A percentile compares a stretch with the other conserved stretches of the same genome.
phyloP scores from a whole-genome alignment of 2,329 filamentous ascomycete species.

The Massarina eburnea region DNA sequence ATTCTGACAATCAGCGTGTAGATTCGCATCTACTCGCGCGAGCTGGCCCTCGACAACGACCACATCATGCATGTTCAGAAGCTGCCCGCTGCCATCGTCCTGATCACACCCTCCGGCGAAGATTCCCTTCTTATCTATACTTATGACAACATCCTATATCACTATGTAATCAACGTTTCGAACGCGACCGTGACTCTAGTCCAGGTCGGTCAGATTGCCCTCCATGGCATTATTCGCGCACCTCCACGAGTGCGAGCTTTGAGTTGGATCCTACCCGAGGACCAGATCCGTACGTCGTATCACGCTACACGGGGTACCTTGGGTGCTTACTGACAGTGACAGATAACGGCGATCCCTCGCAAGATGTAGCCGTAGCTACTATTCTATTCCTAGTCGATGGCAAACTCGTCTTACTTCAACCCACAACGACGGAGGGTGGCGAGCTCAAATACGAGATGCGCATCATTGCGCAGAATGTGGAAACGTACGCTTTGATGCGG shows the following conservation, averaged over 20 bases:
- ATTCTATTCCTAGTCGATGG: slow-evolving; percentile 97
- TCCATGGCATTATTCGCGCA: slow-evolving; percentile 93
- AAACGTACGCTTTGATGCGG: slow-evolving; percentile 90
- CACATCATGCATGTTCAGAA: slow-evolving; percentile 75
- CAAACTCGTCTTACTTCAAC: slow-evolving; percentile 89
- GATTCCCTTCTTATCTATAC: slow-evolving; percentile 97
- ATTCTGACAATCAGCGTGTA: slow-evolving; percentile 24
- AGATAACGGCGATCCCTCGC: slow-evolving; percentile 87
- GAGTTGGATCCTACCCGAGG: slow-evolving; percentile 93
- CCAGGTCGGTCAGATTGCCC: slow-evolving; percentile 96
- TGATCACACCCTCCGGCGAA: slow-evolving; percentile 85
- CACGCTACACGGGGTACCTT: not conserved
- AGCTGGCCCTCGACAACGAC: slow-evolving; percentile 72
- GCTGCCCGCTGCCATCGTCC: slow-evolving; percentile 82
- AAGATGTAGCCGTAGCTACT: slow-evolving; percentile 90
- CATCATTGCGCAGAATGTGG: slow-evolving; percentile 91
- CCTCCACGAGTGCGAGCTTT: slow-evolving; percentile 89
- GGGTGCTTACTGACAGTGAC: slow-evolving; percentile 16
- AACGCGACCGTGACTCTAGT: slow-evolving; percentile 74
- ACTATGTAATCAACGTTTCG: slow-evolving; percentile 81
- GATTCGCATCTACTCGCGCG: slow-evolving; percentile 89
- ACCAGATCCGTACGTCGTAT: slow-evolving; percentile 67
- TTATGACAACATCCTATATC: slow-evolving; percentile 92
- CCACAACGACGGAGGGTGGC: slow-evolving; percentile 77
- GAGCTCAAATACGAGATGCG: slow-evolving; percentile 98